Conservation (phyloP, 345 rosid species). For the Populus pruinosa region DNA sequence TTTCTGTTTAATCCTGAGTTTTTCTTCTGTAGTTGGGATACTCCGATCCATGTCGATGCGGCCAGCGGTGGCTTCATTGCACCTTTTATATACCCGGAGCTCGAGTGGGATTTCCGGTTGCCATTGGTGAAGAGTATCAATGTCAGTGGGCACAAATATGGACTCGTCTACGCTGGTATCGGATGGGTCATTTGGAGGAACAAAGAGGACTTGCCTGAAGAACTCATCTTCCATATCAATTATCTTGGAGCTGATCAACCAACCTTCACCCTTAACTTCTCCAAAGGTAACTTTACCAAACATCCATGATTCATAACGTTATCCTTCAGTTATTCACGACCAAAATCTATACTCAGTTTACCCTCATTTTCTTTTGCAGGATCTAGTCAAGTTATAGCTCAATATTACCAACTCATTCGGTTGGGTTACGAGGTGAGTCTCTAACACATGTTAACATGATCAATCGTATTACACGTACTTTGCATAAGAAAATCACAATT, state of each 20-base stretch:
- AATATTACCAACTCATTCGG: slow-evolving; percentile 29
- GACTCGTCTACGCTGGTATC: slow-evolving; percentile 26
- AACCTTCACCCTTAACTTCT: slow-evolving; percentile 30
- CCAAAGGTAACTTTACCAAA: slow-evolving; percentile 17
- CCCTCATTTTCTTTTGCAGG: background rate
- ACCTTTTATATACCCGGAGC: slow-evolving; percentile 22
- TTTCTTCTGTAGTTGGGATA: slow-evolving; percentile 19
- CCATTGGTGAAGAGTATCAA: slow-evolving; percentile 31
- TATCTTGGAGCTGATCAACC: slow-evolving; percentile 32
- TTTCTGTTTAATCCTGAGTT: background rate
- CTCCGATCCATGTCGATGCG: slow-evolving; percentile 28
- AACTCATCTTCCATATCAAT: slow-evolving; percentile 28
- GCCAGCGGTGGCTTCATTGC: slow-evolving; percentile 33
- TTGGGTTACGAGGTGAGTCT: slow-evolving; percentile 23
- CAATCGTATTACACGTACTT: too few species aligned
- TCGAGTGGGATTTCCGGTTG: slow-evolving; percentile 29
- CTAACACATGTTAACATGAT: background rate
- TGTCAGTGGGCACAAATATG: slow-evolving; percentile 32
- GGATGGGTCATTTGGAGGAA: slow-evolving; percentile 31
- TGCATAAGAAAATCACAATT: background rate
- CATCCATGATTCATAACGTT: background rate
- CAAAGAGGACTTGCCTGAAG: slow-evolving; percentile 28
- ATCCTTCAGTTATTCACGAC: background rate
- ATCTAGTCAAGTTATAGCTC: slow-evolving; percentile 31
- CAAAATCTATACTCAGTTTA: background rate